Evolutionary conservation across 2,329 filamentous ascomycete species (phyloP).

Genomic region (Curvularia spicifera): DNA sequence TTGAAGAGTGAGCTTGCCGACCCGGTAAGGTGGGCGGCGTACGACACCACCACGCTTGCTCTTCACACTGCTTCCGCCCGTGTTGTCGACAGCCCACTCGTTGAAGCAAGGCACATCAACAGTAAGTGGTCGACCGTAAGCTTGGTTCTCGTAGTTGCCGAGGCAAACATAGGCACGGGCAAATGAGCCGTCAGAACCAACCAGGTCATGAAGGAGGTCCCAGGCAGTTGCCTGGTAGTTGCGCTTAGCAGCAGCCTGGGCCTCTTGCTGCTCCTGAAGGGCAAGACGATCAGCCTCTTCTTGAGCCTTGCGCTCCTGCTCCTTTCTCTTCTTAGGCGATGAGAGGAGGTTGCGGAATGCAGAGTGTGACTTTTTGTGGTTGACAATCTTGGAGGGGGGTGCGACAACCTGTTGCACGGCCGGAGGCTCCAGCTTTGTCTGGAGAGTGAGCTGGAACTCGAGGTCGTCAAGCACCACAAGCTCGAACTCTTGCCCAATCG

Average conservation of each 20-base stretch:
- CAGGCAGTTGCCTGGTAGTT: slow-evolving; percentile 72
- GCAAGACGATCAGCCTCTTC: slow-evolving; percentile 80
- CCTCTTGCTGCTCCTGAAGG: slow-evolving; percentile 50
- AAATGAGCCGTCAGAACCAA: slow-evolving; percentile 92
- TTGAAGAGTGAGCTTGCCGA: slow-evolving; percentile 93
- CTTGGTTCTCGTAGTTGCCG: slow-evolving; percentile 86
- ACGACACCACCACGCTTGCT: slow-evolving; percentile 84
- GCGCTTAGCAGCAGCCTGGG: slow-evolving; percentile 59
- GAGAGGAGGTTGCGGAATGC: slow-evolving; percentile 85
- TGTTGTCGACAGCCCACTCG: slow-evolving; percentile 94
- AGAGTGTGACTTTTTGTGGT: slow-evolving; percentile 71
- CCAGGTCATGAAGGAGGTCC: slow-evolving; percentile 84
- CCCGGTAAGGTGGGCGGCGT: slow-evolving; percentile 87
- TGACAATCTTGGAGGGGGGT: slow-evolving; percentile 68
- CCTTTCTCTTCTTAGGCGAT: slow-evolving; percentile 95
- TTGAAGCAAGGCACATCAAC: slow-evolving; percentile 97
- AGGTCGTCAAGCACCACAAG: slow-evolving; percentile 95
- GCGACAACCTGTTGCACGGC: slow-evolving; percentile 55
- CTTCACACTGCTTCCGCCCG: slow-evolving; percentile 82
- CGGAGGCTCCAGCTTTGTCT: slow-evolving; percentile 88
- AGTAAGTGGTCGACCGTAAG: slow-evolving; percentile 85
- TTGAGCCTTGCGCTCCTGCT: slow-evolving; percentile 82
- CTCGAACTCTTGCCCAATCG: slow-evolving; percentile 98
- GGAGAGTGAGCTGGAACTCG: slow-evolving; percentile 97
- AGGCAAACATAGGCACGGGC: slow-evolving; percentile 91